Conservation (phyloP, 2,329 filamentous ascomycete species). For the Acephala macrosclerotiorum region DNA sequence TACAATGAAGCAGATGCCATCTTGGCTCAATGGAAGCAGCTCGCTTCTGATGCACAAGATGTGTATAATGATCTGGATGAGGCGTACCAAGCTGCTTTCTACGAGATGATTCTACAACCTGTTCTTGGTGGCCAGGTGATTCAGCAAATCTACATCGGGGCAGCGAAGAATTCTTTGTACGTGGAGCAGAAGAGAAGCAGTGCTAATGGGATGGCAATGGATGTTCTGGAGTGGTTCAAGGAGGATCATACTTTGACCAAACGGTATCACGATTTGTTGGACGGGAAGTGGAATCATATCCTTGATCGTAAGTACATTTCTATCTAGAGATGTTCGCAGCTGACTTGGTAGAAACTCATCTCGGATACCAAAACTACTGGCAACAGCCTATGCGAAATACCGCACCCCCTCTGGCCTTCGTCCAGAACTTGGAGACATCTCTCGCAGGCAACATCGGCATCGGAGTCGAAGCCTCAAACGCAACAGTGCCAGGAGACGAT, state of each 20-base stretch:
- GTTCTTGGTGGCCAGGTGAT: constrained; percentile 63
- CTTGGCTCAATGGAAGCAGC: constrained; percentile 60
- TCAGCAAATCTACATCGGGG: constrained; percentile 59
- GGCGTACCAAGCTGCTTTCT: constrained; percentile 63
- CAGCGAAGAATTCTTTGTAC: constrained; percentile 61
- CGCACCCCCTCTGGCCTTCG: constrained; percentile 66
- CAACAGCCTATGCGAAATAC: constrained; percentile 78
- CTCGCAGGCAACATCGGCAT: constrained; percentile 70
- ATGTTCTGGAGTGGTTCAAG: constrained; percentile 61
- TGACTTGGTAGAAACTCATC: constrained; percentile 56
- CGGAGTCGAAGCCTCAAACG: constrained; percentile 69
- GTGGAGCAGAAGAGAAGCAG: constrained; percentile 63
- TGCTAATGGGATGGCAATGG: constrained; percentile 60
- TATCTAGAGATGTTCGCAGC: neutral
- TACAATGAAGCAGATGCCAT: constrained; percentile 69
- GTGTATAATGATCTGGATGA: constrained; percentile 62
- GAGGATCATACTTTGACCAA: constrained; percentile 63
- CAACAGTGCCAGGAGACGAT: constrained; percentile 72
- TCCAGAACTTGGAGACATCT: constrained; percentile 63
- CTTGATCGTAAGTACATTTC: constrained; percentile 55
- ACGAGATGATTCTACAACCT: constrained; percentile 68
- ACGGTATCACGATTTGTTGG: constrained; percentile 63
- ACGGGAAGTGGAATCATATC: constrained; percentile 69
- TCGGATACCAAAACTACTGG: constrained; percentile 62
- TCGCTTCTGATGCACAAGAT: constrained; percentile 60